Conservation (phyloP, 345 rosid genomes). For the Erysimum cheiranthoides region DNA sequence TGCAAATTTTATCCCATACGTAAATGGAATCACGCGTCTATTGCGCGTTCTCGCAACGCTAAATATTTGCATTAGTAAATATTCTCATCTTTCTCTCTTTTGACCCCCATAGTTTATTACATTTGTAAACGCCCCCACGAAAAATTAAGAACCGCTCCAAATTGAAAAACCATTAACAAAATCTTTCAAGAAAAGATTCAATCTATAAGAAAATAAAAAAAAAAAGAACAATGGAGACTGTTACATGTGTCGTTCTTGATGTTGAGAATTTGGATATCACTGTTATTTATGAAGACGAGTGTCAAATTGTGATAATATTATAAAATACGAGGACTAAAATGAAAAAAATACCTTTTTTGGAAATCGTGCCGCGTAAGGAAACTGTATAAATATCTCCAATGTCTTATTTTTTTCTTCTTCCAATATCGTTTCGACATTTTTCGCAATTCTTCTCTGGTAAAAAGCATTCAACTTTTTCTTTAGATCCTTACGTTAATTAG, state of each 20-base stretch:
- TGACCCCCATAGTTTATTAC: not conserved
- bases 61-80: not conserved
- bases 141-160: not conserved
- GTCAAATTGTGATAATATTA: not conserved
- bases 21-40: conserved; percentile 25
- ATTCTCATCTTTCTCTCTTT: conserved; percentile 1
- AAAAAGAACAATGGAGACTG: not conserved
- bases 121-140: not conserved
- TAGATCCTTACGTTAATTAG: not conserved
- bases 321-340: conserved; percentile 18
- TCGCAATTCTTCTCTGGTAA: conserved; percentile 13
- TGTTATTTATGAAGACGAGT: not conserved
- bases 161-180: no score
- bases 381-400: conserved; percentile 15
- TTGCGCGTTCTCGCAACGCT: conserved; percentile 42
- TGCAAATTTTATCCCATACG: not conserved
- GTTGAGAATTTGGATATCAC: not conserved
- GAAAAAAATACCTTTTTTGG: conserved; percentile 18
- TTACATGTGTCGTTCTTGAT: not conserved
- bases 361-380: conserved; percentile 34
- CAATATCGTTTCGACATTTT: conserved; percentile 31
- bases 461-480: conserved; percentile 9
- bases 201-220: not conserved
- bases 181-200: not conserved
- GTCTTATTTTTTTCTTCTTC: not conserved